These are phyloP conservation scores for Phytophthora sp. DNA, from an alignment of 352 stramenopile genomes.

Conservation along the genomic window DNA sequence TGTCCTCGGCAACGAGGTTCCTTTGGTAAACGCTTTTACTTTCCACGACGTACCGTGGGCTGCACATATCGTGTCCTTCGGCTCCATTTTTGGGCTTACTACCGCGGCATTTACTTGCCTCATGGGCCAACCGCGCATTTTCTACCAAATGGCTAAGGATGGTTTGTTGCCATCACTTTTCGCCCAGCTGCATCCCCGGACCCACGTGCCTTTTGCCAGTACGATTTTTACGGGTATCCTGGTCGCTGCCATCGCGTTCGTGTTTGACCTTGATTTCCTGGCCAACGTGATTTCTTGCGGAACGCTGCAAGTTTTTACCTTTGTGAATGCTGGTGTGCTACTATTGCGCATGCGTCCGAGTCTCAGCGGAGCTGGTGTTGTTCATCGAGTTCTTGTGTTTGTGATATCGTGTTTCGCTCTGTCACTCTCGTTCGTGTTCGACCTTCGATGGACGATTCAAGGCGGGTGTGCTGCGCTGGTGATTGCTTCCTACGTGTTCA, in stretches of 20 bases:
- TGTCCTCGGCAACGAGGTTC: conserved; percentile 75
- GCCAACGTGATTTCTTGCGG: conserved; percentile 93
- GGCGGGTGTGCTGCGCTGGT: conserved; percentile 39
- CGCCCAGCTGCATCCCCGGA: conserved; percentile 61
- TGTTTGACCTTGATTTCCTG: conserved; percentile 92
- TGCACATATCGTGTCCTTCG: conserved; percentile 87
- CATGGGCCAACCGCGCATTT: conserved; percentile 93
- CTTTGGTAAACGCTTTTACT: conserved; percentile 85
- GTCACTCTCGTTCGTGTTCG: conserved; percentile 72
- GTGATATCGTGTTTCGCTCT: conserved; percentile 63
- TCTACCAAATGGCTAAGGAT: conserved; percentile 92
- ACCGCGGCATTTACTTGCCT: conserved; percentile 91
- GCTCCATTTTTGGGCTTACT: conserved; percentile 93
- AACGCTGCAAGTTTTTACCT: conserved; percentile 93
- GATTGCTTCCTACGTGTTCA: conserved; percentile 50
- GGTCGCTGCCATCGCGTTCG: conserved; percentile 80
- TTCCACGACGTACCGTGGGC: conserved; percentile 80
- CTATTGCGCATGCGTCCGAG: conserved; percentile 72
- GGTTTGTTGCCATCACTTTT: conserved; percentile 74
- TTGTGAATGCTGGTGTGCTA: conserved; percentile 92
- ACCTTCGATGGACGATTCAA: conserved; percentile 63
- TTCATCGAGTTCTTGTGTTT: conserved; percentile 63
- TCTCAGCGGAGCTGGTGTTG: conserved; percentile 46
- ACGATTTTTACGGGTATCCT: conserved; percentile 91
- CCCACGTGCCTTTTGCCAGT: conserved; percentile 72